Conservation (phyloP, 148 eudicot species). For the Rhododendron vialii region DNA sequence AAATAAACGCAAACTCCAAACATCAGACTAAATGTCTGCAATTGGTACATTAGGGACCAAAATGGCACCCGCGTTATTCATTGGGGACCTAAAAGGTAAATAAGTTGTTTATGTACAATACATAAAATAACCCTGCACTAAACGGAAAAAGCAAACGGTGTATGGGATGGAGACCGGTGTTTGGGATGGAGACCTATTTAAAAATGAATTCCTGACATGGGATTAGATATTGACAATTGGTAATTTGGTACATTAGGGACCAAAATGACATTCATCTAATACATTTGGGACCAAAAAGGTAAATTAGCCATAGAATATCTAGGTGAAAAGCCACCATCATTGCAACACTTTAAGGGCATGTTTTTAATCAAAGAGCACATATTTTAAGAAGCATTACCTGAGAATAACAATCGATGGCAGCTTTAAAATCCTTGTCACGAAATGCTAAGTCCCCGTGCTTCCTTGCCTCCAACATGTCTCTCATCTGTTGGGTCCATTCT, state of each 20-base stretch:
- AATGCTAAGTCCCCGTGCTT: slow-evolving; percentile 83
- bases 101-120: no score
- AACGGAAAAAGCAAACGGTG: no score
- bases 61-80: no score
- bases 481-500: slow-evolving; percentile 96
- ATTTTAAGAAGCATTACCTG: slow-evolving; percentile 38
- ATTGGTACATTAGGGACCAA: no score
- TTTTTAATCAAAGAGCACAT: background rate
- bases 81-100: no score
- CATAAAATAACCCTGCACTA: no score
- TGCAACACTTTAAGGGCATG: background rate
- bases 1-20: background rate
- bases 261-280: background rate
- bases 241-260: no score
- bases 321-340: background rate
- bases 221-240: no score
- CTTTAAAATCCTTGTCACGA: slow-evolving; percentile 71
- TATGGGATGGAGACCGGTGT: no score
- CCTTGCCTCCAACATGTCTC: slow-evolving; percentile 81
- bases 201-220: no score
- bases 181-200: no score
- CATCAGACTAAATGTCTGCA: no score
- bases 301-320: background rate
- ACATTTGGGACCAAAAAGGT: background rate
- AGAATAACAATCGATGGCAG: slow-evolving; percentile 77